phyloP scores from a whole-genome alignment of 805 yeast species.

The Candida xiaguanensis region DNA sequence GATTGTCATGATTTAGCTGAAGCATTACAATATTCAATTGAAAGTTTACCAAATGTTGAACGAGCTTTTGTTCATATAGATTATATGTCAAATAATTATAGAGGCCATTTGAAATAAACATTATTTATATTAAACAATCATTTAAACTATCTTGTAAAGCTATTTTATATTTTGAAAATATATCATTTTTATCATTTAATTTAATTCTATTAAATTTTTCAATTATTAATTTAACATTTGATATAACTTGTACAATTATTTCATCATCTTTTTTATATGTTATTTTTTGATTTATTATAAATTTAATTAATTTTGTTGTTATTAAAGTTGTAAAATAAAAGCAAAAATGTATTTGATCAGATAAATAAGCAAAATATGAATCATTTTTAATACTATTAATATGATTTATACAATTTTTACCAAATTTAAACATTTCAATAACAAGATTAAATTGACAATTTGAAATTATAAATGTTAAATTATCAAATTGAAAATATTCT shows the following conservation, averaged over 20 bases:
- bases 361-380: conserved; percentile 62
- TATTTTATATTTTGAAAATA: conserved; percentile 25
- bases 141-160: conserved; percentile 15
- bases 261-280: too few relatives aligned
- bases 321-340: conserved; percentile 41
- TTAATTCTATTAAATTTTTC: conserved; percentile 28
- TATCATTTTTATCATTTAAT: conserved; percentile 24
- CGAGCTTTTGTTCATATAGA: conserved; percentile 82
- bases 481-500: not conserved
- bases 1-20: conserved; percentile 82
- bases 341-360: conserved; percentile 64
- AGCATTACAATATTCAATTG: conserved; percentile 75
- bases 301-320: conserved; percentile 22
- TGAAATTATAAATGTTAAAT: conserved; percentile 2
- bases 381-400: conserved; percentile 42
- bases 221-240: conserved; percentile 18
- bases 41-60: conserved; percentile 72
- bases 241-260: not conserved
- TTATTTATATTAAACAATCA: not conserved
- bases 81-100: conserved; percentile 45
- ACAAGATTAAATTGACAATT: conserved; percentile 26
- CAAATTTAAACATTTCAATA: conserved; percentile 35
- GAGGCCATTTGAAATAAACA: conserved; percentile 33
- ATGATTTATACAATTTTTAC: conserved; percentile 40
- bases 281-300: not conserved